Evolutionary conservation across 1,284 basidiomycete species (phyloP).

Genomic region (Stygiomarasmius scandens): DNA sequence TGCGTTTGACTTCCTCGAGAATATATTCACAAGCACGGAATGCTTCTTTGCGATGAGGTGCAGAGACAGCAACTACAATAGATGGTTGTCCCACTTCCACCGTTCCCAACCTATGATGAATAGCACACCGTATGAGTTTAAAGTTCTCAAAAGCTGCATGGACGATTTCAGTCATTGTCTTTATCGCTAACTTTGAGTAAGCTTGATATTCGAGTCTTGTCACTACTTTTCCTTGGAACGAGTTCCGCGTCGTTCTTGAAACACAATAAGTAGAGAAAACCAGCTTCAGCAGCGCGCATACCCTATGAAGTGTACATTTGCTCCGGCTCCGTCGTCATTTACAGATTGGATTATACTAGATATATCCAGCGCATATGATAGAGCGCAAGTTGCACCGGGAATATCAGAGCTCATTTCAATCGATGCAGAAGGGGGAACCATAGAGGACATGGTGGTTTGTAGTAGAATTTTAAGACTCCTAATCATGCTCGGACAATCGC

Average conservation of each 20-base stretch:
- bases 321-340: conserved; percentile 66
- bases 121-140: conserved; percentile 54
- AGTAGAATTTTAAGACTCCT: no score
- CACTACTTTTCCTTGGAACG: conserved; percentile 67
- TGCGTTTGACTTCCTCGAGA: conserved; percentile 82
- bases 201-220: conserved; percentile 81
- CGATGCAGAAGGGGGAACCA: conserved; percentile 40
- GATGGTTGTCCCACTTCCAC: conserved; percentile 82
- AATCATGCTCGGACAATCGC: neutral
- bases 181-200: conserved; percentile 82
- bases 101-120: conserved; percentile 80
- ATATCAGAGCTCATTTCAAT: conserved; percentile 47
- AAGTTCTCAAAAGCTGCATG: conserved; percentile 39
- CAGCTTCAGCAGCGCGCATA: conserved; percentile 24
- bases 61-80: conserved; percentile 84
- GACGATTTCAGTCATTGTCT: conserved; percentile 71
- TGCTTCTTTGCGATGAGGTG: conserved; percentile 83
- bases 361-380: conserved; percentile 61
- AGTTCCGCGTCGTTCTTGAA: conserved; percentile 48
- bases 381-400: conserved; percentile 53
- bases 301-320: conserved; percentile 75
- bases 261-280: conserved; percentile 4
- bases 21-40: conserved; percentile 81
- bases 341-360: conserved; percentile 63
- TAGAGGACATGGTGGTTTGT: neutral